These are phyloP conservation scores for Nosema bombycis DNA, from an alignment of 371 early-diverging fungal species.

Conservation along the genomic window DNA sequence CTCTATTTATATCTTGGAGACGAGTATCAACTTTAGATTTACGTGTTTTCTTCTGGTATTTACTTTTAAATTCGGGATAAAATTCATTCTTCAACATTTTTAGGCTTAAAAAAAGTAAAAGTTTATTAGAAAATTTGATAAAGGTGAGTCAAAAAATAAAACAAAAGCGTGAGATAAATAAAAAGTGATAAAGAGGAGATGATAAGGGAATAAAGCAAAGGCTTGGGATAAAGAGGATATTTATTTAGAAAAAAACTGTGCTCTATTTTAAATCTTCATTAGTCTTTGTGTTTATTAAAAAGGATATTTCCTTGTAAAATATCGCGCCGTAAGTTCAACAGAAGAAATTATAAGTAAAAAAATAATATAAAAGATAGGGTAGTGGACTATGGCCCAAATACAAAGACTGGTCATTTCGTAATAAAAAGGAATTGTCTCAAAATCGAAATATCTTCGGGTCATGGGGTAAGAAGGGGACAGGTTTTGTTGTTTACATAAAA, in stretches of 20 bases:
- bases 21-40: background rate
- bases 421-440: background rate
- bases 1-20: conserved; percentile 24
- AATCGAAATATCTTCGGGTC: background rate
- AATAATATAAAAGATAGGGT: background rate
- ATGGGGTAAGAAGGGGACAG: background rate
- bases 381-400: background rate
- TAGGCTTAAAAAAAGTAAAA: background rate
- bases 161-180: no score
- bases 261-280: no score
- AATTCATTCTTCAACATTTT: background rate
- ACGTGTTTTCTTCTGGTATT: background rate
- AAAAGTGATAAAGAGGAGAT: no score
- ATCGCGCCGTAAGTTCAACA: background rate
- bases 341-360: background rate
- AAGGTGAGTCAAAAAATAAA: no score
- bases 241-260: no score
- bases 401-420: background rate
- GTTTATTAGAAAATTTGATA: no score
- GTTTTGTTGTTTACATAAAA: no score
- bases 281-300: background rate
- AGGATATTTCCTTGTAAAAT: background rate
- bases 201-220: no score
- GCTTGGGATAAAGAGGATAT: no score
- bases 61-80: background rate